Conservation (phyloP, 306 rosid genomes). For the Mimosa bimucronata region DNA sequence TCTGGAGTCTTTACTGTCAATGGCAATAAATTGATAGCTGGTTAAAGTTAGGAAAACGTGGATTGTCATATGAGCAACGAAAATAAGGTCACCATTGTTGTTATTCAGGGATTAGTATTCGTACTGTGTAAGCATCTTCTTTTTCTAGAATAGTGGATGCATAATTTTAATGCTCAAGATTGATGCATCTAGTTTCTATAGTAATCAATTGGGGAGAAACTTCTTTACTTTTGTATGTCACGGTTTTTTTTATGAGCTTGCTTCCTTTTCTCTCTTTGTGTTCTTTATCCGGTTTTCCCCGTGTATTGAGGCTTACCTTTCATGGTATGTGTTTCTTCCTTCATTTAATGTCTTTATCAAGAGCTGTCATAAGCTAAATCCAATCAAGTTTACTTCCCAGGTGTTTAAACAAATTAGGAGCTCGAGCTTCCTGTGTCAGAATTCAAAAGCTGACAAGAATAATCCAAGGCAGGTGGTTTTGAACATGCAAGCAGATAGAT, state of each 20-base stretch:
- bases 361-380: constrained; percentile 12
- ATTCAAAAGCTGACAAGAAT: constrained; percentile 14
- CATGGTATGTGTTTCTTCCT: not conserved
- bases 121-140: not conserved
- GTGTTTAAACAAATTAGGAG: constrained; percentile 20
- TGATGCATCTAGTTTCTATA: not conserved
- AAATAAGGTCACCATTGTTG: not conserved
- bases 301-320: not conserved
- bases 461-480: constrained; percentile 23
- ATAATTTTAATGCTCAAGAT: not conserved
- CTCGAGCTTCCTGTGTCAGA: constrained; percentile 19
- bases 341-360: not conserved
- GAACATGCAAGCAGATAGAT: constrained; percentile 46
- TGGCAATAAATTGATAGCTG: not conserved
- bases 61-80: not conserved
- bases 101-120: not conserved
- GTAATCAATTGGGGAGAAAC: not conserved
- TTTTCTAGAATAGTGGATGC: not conserved
- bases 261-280: not conserved
- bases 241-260: not conserved
- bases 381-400: constrained; percentile 8
- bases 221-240: not conserved
- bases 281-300: not conserved
- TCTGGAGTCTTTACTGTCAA: not conserved
- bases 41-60: not conserved